Evolutionary conservation across 306 rosid genomes (phyloP).

Genomic region (Prunus davidiana): DNA sequence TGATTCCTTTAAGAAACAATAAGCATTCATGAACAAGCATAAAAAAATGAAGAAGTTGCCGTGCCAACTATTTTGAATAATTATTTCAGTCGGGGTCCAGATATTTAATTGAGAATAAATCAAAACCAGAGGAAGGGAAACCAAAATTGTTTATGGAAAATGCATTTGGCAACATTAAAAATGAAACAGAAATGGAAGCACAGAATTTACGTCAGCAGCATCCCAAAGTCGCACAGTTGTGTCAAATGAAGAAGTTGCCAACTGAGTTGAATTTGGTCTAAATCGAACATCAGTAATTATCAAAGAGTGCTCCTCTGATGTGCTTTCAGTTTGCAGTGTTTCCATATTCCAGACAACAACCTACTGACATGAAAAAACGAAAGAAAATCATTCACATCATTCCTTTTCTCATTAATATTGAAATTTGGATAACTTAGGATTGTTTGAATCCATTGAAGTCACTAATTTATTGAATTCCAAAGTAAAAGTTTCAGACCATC

Average conservation of each 20-base stretch:
- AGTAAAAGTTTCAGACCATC: background rate
- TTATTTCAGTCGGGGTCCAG: no score
- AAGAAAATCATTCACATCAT: slow-evolving; percentile 31
- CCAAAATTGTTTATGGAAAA: background rate
- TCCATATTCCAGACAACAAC: slow-evolving; percentile 94
- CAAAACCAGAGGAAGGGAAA: background rate
- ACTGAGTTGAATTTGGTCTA: slow-evolving; percentile 87
- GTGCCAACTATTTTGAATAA: no score
- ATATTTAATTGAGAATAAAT: background rate
- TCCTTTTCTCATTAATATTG: background rate
- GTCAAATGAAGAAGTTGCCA: slow-evolving; percentile 94
- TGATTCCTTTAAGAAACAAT: background rate
- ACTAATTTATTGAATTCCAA: background rate
- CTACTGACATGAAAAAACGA: slow-evolving; percentile 39
- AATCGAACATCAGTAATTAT: slow-evolving; percentile 89
- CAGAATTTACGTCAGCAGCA: slow-evolving; percentile 69
- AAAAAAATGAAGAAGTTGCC: no score
- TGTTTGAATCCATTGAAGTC: background rate
- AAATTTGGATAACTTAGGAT: background rate
- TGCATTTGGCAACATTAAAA: background rate
- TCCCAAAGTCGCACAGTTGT: slow-evolving; percentile 90
- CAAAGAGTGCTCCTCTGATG: slow-evolving; percentile 60
- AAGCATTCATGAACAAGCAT: background rate
- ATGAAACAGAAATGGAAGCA: slow-evolving; percentile 2
- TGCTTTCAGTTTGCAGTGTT: slow-evolving; percentile 73